Base-by-base conservation (phyloP, 345 rosid genomes). In the Limnanthes douglasii region DNA sequence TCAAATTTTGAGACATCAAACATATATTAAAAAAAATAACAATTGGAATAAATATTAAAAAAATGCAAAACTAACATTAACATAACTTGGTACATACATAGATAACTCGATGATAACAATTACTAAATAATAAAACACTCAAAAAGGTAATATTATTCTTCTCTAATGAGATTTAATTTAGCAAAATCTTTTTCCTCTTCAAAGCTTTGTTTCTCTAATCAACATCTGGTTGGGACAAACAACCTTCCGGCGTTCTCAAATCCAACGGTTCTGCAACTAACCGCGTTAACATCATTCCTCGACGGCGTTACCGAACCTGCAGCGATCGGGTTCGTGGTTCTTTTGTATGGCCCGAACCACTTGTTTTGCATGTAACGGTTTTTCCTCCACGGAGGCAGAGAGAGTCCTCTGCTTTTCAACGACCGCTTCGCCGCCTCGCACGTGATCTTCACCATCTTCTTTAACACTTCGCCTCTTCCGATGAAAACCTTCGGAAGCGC, bases 321-420 rank as follows among this genome's bases (percentile, higher is more conserved):
- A 20, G 48, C 22, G 11, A 10, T 31, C 4, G 44, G 56, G 34
- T 58, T 83, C 3, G 34, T 11, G 15, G 77, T 76, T 31, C 97
- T 70, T 21, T 70, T 65, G 59, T 73, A 74, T 2, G 86, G 62
- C 10, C 75, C 90, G 16, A 79, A 47, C 97, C 97, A 88, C 57
- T 79, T 82, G 48, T 68, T 76, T 37, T 73, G 85, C 93, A 83
- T 76, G 65, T 78, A 78, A 13, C 93, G 78, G 46, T 81, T 73
- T 43, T 88, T 88, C 27, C 94, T 65, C 97, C 97, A 86, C 1
- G 97, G 97, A 15, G 97, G 90, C 18, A 82, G 45, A 6, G 75
- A 59, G 4, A 88, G 77, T 2, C 54, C 71, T 3, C 60, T 57
- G 50, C 65, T 63, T 56, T 55, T 83, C 15, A 88, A 43, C 32